A percentile compares a stretch with the other conserved stretches of the same genome.
Evolutionary conservation across 2,329 filamentous ascomycete genomes (phyloP).

Genomic region (Plenodomus biglobosus): DNA sequence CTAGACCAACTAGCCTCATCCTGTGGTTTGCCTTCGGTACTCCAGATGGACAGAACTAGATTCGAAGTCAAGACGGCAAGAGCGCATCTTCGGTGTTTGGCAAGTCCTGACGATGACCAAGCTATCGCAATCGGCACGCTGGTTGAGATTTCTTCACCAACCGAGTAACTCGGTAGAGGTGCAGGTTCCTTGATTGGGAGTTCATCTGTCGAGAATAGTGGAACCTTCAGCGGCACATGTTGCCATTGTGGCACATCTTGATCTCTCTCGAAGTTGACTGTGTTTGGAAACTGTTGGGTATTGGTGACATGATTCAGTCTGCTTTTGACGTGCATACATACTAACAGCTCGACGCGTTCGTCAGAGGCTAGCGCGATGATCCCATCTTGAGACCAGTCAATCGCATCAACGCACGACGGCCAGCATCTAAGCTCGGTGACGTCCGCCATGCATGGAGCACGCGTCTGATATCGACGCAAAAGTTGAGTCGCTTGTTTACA

Average conservation of each 20-base stretch:
- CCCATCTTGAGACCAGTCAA: conserved; percentile 63
- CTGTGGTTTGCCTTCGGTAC: conserved; percentile 48
- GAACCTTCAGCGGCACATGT: conserved; percentile 49
- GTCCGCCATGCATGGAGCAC: conserved; percentile 31
- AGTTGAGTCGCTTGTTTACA: too few species aligned
- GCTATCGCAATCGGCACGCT: conserved; percentile 53
- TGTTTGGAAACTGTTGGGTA: conserved; percentile 37
- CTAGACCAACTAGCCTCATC: conserved; percentile 55
- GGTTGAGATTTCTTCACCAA: conserved; percentile 61
- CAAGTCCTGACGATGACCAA: conserved; percentile 61
- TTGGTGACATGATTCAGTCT: neutral
- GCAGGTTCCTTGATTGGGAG: conserved; percentile 50
- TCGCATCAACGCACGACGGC: conserved; percentile 55
- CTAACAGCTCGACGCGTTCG: conserved; percentile 59
- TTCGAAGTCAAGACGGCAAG: conserved; percentile 61
- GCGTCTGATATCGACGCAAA: neutral
- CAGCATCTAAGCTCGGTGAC: conserved; percentile 46
- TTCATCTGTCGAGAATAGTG: conserved; percentile 56
- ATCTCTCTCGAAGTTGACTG: conserved; percentile 29
- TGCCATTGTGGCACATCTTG: conserved; percentile 41
- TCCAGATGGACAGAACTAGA: conserved; percentile 59
- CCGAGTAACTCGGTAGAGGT: conserved; percentile 52
- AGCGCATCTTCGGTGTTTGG: conserved; percentile 55
- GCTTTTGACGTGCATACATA: conserved; percentile 5
- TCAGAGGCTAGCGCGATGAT: conserved; percentile 60